Base-by-base conservation (phyloP, 2,329 filamentous ascomycete genomes). In the Ceratocystis variospora region DNA sequence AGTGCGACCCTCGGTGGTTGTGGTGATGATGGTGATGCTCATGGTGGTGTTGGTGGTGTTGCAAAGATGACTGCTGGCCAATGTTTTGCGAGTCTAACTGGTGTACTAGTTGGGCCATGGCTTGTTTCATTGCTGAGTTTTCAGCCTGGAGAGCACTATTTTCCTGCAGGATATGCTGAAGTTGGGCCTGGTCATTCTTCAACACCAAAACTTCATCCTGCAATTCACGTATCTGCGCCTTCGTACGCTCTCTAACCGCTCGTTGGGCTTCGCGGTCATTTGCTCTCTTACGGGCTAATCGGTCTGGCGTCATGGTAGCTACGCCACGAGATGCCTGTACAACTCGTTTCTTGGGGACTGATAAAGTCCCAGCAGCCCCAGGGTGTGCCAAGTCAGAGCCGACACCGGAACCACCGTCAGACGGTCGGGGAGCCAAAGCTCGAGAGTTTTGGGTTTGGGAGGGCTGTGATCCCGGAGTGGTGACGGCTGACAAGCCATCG, bases 201-300 rank as follows among this genome's bases (percentile, higher is more conserved):
- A 68, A 53, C 7, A 68, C 66, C 28, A 63, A 37, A 12, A 68
- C 66, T 61, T 68, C 66, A 53, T 68, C 67, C 59, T 68, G 67
- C 68, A 94, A 79, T 5, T 76, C 78, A 73, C 93, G 88, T 70
- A 94, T 94, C 74, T 89, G 87, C 67, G 85, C 83, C 76, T 87
- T 90, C 33, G 89, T 94, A 66, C 90, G 84, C 77, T 93, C 88
- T 53, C 90, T 82, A 68, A 95, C 94, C 48, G 89, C 89, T 62
- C 90, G 83, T 74, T 96, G 90, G 37, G 90, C 90, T 75, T 95
- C 89, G 67, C 90, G 86, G 84, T 68, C 81, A 71, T 83, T 84
- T 41, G 81, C 81, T 66, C 82, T 77, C 72, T 84, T 84, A 74
- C 89, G 88, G 67, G 85, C 83, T 63, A 91, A 78, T 75, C 91